Conservation (phyloP, 805 yeast species). For the Saturnispora hagleri region DNA sequence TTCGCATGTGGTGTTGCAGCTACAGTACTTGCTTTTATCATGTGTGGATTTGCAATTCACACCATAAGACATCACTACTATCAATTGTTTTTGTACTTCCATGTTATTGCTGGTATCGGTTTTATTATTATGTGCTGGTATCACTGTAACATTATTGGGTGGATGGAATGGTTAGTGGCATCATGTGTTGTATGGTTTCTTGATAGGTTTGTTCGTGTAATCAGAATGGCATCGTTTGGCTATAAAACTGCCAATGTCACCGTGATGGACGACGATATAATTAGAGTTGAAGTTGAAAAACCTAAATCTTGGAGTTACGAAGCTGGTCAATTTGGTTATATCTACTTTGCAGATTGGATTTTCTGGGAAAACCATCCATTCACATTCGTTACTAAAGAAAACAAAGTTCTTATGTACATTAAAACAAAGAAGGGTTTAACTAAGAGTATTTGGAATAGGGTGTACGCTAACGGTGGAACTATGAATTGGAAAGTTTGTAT, state of each 20-base stretch:
- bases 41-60: conserved; percentile 42
- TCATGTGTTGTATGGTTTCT: conserved; percentile 40
- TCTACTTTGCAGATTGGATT: conserved; percentile 43
- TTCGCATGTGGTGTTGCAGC: conserved; percentile 31
- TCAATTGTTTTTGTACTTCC: conserved; percentile 49
- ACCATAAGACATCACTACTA: conserved; percentile 44
- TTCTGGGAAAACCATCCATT: conserved; percentile 74
- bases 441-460: conserved; percentile 28
- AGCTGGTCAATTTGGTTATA: conserved; percentile 49
- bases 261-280: conserved; percentile 6
- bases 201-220: conserved; percentile 41
- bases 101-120: conserved; percentile 43
- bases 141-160: conserved; percentile 38
- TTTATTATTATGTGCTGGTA: conserved; percentile 48
- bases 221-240: conserved; percentile 18
- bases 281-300: conserved; percentile 6
- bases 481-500: conserved; percentile 26
- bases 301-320: conserved; percentile 32
- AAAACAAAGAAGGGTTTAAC: conserved; percentile 49
- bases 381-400: conserved; percentile 37
- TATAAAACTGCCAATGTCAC: conserved; percentile 14
- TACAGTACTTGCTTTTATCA: conserved; percentile 32
- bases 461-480: conserved; percentile 12
- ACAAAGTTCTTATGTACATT: conserved; percentile 31
- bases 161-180: conserved; percentile 29